These are phyloP conservation scores for Penicillium sp. DNA, from an alignment of 2,329 filamentous ascomycete genomes.

Conservation along the genomic window DNA sequence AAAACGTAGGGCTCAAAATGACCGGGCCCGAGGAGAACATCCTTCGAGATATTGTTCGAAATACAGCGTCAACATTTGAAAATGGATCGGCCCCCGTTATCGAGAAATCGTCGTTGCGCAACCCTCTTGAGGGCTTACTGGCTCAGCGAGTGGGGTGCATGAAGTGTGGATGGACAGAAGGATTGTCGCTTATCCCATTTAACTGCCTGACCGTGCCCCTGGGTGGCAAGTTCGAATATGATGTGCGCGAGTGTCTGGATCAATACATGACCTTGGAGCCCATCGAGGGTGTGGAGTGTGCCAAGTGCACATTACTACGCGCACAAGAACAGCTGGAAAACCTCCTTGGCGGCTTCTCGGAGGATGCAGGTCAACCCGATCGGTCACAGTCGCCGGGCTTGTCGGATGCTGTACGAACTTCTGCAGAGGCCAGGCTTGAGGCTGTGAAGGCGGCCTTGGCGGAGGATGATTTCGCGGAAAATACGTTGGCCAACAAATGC, in stretches of 20 bases:
- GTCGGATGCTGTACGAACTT: constrained; percentile 38
- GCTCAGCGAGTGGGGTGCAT: constrained; percentile 88
- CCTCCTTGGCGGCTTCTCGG: constrained; percentile 40
- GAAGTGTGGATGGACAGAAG: constrained; percentile 78
- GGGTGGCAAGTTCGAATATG: constrained; percentile 60
- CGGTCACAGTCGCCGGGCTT: constrained; percentile 24
- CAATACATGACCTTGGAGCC: constrained; percentile 78
- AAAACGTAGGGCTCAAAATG: constrained; percentile 42
- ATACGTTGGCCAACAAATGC: constrained; percentile 59
- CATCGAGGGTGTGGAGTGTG: constrained; percentile 86
- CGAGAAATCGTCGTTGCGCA: constrained; percentile 47
- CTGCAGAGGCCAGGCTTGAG: constrained; percentile 53
- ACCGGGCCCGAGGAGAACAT: constrained; percentile 34
- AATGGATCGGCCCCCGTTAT: constrained; percentile 11
- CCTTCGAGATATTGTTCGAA: constrained; percentile 20
- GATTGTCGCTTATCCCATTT: constrained; percentile 84
- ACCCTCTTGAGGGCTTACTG: constrained; percentile 80
- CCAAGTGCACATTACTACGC: constrained; percentile 75
- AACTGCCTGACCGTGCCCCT: constrained; percentile 87
- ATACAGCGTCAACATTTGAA: constrained; percentile 10
- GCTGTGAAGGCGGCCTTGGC: constrained; percentile 68
- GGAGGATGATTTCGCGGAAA: constrained; percentile 73
- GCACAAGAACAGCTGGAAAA: constrained; percentile 52
- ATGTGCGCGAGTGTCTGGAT: constrained; percentile 73
- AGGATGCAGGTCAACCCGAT: constrained; percentile 30